Percentiles rank a stretch among this genome's conserved stretches.
Evolutionary conservation across 1,139 yeast species (phyloP).

Genomic region (Martiniozyma asiatica): DNA sequence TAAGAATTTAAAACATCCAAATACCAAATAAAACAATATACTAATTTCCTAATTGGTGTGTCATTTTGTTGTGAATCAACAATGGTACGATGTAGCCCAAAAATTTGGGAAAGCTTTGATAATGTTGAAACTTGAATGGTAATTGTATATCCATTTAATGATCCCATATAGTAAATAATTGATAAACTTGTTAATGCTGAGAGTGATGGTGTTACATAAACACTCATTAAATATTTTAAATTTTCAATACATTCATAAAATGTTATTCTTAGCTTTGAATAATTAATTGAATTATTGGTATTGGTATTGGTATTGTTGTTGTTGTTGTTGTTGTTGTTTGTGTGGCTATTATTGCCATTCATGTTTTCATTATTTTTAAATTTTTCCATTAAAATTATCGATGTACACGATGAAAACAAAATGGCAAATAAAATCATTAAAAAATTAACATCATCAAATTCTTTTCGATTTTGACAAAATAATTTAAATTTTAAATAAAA

Average conservation of each 20-base stretch:
- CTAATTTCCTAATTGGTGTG: slow-evolving; percentile 11
- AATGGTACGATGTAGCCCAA: slow-evolving; percentile 13
- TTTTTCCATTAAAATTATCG: slow-evolving; percentile 7
- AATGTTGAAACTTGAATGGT: slow-evolving; percentile 6
- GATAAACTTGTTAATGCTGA: slow-evolving; percentile 12
- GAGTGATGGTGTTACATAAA: slow-evolving; percentile 12
- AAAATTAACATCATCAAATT: slow-evolving; percentile 9
- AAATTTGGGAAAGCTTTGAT: slow-evolving; percentile 11
- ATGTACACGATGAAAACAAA: slow-evolving; percentile 12
- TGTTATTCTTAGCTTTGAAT: slow-evolving; percentile 7
- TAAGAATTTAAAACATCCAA: slow-evolving; percentile 14
- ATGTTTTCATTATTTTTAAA: slow-evolving; percentile 1
- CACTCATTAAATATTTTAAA: slow-evolving; percentile 9
- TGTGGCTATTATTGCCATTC: too few species aligned
- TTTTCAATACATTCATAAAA: slow-evolving; percentile 13
- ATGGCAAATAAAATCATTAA: slow-evolving; percentile 13
- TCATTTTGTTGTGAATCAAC: slow-evolving; percentile 3
- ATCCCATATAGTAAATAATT: slow-evolving; percentile 13
- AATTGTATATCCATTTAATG: slow-evolving; percentile 11
- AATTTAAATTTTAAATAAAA: slow-evolving; percentile 10
- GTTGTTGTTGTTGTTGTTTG: too few species aligned
- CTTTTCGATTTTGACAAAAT: slow-evolving; percentile 8
- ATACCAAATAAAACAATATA: slow-evolving; percentile 14
- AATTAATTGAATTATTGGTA: too few species aligned
- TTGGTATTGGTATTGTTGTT: too few species aligned